Conservation (phyloP, 2,329 filamentous ascomycete species). For the Ceratocystis colombiana region DNA sequence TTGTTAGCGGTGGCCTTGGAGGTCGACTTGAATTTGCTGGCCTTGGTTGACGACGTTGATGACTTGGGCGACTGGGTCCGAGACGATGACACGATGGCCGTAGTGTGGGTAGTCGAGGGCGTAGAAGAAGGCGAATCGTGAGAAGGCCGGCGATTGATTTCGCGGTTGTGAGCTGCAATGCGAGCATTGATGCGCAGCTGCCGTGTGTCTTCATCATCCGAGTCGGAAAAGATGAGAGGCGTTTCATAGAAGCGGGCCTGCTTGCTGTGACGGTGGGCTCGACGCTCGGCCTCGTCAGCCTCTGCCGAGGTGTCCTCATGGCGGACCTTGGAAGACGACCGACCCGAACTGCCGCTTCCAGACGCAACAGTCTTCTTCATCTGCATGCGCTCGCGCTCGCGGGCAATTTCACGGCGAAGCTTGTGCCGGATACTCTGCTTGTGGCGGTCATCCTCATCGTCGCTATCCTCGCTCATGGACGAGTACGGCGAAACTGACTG, state of each 20-base stretch:
- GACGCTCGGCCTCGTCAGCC: background rate
- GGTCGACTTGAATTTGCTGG: background rate
- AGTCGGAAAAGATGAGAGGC: background rate
- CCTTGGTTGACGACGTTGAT: background rate
- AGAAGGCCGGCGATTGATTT: slow-evolving; percentile 7
- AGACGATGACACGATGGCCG: background rate
- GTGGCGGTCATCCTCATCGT: slow-evolving; percentile 1
- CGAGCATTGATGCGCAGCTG: slow-evolving; percentile 11
- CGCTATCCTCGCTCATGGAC: background rate
- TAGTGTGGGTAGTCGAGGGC: background rate
- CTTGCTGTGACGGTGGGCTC: slow-evolving; percentile 2
- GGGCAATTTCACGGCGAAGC: slow-evolving; percentile 3
- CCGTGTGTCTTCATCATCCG: slow-evolving; percentile 1
- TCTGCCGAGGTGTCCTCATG: background rate
- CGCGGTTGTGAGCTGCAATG: slow-evolving; percentile 15
- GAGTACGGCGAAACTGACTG: background rate
- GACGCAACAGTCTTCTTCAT: background rate
- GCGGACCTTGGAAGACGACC: background rate
- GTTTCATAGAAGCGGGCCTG: background rate
- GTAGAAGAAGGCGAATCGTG: background rate
- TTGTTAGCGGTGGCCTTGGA: background rate
- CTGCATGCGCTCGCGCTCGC: slow-evolving; percentile 11
- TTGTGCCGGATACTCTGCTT: slow-evolving; percentile 5
- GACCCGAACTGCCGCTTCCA: background rate
- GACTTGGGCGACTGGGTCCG: background rate